Conservation (phyloP, 768 basidiomycete species). For the Candolleomyces aberdarensis region DNA sequence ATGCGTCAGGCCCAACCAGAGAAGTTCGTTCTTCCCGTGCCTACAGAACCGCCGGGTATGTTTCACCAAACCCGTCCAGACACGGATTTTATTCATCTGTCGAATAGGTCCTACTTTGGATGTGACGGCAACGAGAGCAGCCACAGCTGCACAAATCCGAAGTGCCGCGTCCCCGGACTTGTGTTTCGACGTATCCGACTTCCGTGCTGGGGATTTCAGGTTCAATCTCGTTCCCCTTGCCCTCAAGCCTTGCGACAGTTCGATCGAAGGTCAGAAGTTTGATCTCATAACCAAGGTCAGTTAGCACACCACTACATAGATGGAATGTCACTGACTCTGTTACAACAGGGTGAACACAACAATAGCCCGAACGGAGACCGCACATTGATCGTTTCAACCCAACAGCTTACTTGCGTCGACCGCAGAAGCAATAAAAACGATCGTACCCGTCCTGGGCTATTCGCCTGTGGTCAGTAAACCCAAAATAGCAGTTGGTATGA, state of each 20-base stretch:
- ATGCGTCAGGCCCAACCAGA: slow-evolving; percentile 1
- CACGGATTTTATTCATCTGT: background rate
- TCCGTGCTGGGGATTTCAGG: slow-evolving; percentile 26
- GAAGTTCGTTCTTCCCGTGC: slow-evolving; percentile 2
- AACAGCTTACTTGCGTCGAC: slow-evolving; percentile 25
- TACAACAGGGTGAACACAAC: slow-evolving; percentile 24
- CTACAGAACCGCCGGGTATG: slow-evolving; percentile 5
- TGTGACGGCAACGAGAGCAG: slow-evolving; percentile 25
- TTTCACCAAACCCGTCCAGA: background rate
- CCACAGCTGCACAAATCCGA: slow-evolving; percentile 23
- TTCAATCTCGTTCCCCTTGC: slow-evolving; percentile 30
- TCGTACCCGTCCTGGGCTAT: slow-evolving; percentile 23
- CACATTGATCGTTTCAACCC: slow-evolving; percentile 28
- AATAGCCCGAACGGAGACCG: slow-evolving; percentile 20
- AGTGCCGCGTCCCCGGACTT: slow-evolving; percentile 22
- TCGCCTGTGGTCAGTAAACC: slow-evolving; percentile 19
- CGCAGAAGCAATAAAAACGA: slow-evolving; percentile 23
- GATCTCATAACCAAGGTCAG: slow-evolving; percentile 27
- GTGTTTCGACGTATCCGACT: slow-evolving; percentile 27
- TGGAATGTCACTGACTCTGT: no score
- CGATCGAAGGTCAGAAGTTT: slow-evolving; percentile 26
- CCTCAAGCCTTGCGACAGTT: slow-evolving; percentile 22
- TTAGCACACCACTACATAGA: background rate
- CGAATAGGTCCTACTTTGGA: slow-evolving; percentile 24
- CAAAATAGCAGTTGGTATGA: no score